These are phyloP conservation scores for Vicia villosa DNA, from an alignment of 306 rosid species.

Conservation along the genomic window DNA sequence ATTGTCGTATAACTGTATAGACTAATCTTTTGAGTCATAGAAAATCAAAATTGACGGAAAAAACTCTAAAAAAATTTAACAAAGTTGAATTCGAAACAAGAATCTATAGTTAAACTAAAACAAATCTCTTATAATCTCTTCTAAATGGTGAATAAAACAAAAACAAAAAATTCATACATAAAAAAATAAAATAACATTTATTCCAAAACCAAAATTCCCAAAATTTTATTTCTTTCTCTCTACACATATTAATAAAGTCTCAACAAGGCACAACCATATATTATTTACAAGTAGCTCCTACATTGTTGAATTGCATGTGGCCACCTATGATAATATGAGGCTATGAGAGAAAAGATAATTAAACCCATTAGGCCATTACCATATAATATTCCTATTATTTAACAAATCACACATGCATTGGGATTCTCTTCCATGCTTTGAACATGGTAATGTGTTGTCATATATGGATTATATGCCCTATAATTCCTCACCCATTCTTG, in stretches of 20 bases:
- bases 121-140: too few relatives aligned
- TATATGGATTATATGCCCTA: constrained; percentile 69
- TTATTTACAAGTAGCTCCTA: constrained; percentile 54
- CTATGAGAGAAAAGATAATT: constrained; percentile 29
- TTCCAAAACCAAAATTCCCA: constrained; percentile 40
- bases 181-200: constrained; percentile 25
- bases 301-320: constrained; percentile 28
- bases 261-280: constrained; percentile 41
- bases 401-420: constrained; percentile 78
- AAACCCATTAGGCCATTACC: constrained; percentile 16
- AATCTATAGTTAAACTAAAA: too few relatives aligned
- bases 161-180: too few relatives aligned
- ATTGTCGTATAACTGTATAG: too few relatives aligned
- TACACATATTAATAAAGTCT: constrained; percentile 42
- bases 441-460: constrained; percentile 66
- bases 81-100: too few relatives aligned
- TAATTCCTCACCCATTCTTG: constrained; percentile 65
- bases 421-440: constrained; percentile 97
- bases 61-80: too few relatives aligned
- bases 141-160: too few relatives aligned
- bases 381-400: constrained; percentile 20
- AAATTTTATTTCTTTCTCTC: constrained; percentile 50
- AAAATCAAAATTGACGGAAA: too few relatives aligned
- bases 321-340: constrained; percentile 10
- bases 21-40: too few relatives aligned